Evolutionary conservation across 371 early-diverging fungal species (phyloP), one percentile per base, ranked within the genome.

Genomic region (Parasitella parasitica): DNA sequence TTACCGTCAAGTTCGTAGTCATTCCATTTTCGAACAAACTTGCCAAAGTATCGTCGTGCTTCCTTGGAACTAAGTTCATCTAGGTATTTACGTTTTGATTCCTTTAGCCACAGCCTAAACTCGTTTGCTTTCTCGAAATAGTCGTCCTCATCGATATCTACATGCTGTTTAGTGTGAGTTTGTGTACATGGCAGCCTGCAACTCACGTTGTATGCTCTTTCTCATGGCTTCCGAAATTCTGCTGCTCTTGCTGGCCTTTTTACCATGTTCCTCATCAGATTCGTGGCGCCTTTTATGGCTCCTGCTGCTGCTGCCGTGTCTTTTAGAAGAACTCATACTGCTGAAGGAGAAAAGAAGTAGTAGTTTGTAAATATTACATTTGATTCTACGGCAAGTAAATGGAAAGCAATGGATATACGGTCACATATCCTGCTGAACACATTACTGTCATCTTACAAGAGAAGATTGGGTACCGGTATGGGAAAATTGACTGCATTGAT

Each of bases 11-110:
- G 71, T 53, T 83, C 82, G 46, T 76, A 74, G 15, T 78, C 61
- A 65, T 93, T 91, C 93, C 93, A 93, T 22, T 79, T 83, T 41
- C 78, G 81, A 54, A 89, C 89, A 76, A 93, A 93, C 30, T 91
- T 93, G 27, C 70, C 83, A 77, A 94, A 95, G 54, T 91, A 89
- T 49, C 76, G 64, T 8, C 88, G 82, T 1, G 91, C 73, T 20
- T 91, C 87, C 34, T 86, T 83, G 2, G 89, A 80, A 6, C 72
- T 69, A 55, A 95, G 63, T 38, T 93, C 93, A 57, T 86, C 86
- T 73, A 94, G 87, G 66, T 86, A 92, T 61, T 81, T 76, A 53
- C 82, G 78, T 69, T 91, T 91, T 34, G 84, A 65, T 60, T 91
- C 88, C 28, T 76, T 81, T 32, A 95, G 76, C 96, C 96, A 95